Evolutionary conservation across 1,284 basidiomycete species (phyloP).

Genomic region (Chondrostereum purpureum): DNA sequence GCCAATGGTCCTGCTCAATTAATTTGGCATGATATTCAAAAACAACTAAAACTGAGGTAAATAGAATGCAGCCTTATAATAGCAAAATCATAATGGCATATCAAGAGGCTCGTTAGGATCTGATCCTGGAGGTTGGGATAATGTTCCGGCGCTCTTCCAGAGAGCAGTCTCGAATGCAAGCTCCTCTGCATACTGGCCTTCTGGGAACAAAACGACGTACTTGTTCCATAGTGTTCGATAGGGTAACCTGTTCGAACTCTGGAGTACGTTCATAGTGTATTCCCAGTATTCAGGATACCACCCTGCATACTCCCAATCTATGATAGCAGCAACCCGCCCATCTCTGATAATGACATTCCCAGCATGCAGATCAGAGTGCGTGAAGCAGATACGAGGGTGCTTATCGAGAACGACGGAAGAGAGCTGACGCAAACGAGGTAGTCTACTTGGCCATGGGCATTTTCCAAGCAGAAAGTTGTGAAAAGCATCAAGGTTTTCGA

Average conservation of each 20-base stretch:
- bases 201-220: background rate
- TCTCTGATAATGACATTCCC: slow-evolving; percentile 16
- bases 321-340: slow-evolving; percentile 13
- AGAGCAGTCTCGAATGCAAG: background rate
- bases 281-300: slow-evolving; percentile 22
- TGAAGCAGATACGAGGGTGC: background rate
- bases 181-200: background rate
- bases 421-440: background rate
- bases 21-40: too few relatives aligned
- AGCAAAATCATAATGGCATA: too few relatives aligned
- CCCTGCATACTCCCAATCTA: slow-evolving; percentile 19
- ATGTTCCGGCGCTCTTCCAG: background rate
- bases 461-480: background rate
- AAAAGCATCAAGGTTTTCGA: background rate
- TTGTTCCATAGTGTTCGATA: background rate
- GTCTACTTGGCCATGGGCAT: background rate
- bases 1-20: too few relatives aligned
- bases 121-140: background rate
- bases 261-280: background rate
- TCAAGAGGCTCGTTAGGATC: background rate
- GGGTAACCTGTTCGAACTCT: background rate
- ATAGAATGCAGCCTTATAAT: too few relatives aligned
- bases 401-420: background rate
- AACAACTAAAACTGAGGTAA: too few relatives aligned
- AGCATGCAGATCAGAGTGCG: background rate